Evolutionary conservation across 257 asterid species (phyloP).

Genomic region (Cordia subcordata): DNA sequence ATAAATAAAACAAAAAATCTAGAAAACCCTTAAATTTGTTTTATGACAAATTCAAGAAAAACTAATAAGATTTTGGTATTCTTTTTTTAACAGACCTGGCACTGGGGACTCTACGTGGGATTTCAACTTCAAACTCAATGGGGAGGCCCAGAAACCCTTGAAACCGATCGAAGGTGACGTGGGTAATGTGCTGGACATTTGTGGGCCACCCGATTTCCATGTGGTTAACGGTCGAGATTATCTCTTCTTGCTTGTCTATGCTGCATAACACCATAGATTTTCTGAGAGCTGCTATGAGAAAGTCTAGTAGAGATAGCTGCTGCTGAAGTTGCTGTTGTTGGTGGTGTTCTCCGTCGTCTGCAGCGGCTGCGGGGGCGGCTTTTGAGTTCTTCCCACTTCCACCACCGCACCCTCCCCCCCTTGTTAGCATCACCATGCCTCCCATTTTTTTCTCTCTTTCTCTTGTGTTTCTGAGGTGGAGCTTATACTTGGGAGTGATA

Average conservation of each 20-base stretch:
- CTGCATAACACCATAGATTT: slow-evolving; percentile 91
- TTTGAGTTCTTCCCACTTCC: slow-evolving; percentile 32
- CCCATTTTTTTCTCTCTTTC: slow-evolving; percentile 24
- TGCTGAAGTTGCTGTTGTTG: slow-evolving; percentile 17
- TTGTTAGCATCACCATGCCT: slow-evolving; percentile 71
- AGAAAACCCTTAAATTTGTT: no score
- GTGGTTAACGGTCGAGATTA: slow-evolving; percentile 37
- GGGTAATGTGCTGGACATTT: slow-evolving; percentile 79
- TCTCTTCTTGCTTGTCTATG: slow-evolving; percentile 54
- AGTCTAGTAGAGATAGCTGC: slow-evolving; percentile 63
- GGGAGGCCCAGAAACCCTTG: slow-evolving; percentile 94
- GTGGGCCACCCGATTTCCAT: slow-evolving; percentile 99
- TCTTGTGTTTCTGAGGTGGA: neutral
- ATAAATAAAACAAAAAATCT: no score
- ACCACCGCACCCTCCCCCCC: slow-evolving; percentile 53
- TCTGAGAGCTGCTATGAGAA: slow-evolving; percentile 69
- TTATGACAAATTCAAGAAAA: no score
- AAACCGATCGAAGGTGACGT: slow-evolving; percentile 92
- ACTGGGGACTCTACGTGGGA: slow-evolving; percentile 86
- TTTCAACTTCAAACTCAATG: slow-evolving; percentile 80
- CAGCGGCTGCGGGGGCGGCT: slow-evolving; percentile 28
- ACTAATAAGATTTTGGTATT: neutral
- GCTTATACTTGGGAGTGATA: neutral
- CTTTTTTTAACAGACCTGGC: slow-evolving; percentile 52
- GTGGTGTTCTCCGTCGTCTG: neutral